Base-by-base conservation (phyloP, 805 yeast genomes). In the Candida oleophila region DNA sequence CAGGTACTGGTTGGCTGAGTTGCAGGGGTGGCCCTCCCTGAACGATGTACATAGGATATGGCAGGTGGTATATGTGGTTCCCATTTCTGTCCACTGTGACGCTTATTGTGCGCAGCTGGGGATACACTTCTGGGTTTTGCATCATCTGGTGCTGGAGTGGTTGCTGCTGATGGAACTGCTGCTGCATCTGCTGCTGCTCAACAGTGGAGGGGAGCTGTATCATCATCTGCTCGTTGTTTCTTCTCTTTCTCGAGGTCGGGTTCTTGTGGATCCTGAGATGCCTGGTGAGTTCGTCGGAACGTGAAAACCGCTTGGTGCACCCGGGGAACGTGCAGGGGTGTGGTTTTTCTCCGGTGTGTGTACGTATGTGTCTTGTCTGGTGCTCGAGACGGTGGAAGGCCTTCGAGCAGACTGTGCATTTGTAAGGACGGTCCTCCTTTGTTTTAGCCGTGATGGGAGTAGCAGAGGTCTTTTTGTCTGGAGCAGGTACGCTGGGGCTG, bases 281-380 rank as follows among this genome's bases (percentile, higher is more conserved):
- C 54, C 96, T 74, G 12, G 96, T 89, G 47, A 89, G 75, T 68
- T 89, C 96, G 66, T 90, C 96, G 22, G 84, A 76, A 51, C 96
- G 77, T 48, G 87, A 78, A 60, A 89, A 89, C 51, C 86, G 75
- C 65, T 90, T 89, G 45, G 81, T 65, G 67, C 97, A 89, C n/a
- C 88, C 88, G 1, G 94, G 90, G 55, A 78, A 89, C 16, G 82
- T 78, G 66, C 97, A 89, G 42, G 81, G 83, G 61, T 87, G 94
- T 2, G 96, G 96, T 62, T 89, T 87, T 63, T 89, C 96, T 42
- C 97, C 97, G 0, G 97, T 89, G 68, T 89, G 96, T 8, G 96
- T 89, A 48, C 96, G 74, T 55, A 90, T 85, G 63, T 89, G 97
- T 54, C 97, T 77, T 11, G 96, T 89, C 61, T 88, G 95, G 64